Percentiles rank a stretch among this genome's conserved stretches.
phyloP scores from a whole-genome alignment of 139 green algal genomes.

The Chlamydomonas urium region DNA sequence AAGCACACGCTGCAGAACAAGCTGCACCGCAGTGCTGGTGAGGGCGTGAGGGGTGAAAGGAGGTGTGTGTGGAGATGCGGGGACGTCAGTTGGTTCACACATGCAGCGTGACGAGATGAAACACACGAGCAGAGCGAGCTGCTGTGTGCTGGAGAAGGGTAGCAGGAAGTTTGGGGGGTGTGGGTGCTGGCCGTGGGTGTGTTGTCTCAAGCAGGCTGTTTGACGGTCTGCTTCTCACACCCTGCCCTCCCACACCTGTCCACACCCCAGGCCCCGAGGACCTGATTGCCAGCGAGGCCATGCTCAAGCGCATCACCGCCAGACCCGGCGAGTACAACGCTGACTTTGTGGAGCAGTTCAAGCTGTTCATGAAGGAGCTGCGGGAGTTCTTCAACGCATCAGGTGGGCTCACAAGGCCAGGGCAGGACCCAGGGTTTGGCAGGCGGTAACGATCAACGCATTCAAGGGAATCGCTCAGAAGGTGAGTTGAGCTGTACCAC shows the following conservation, averaged over 20 bases:
- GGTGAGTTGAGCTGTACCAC: too few species aligned
- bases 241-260: neutral
- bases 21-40: conserved; percentile 91
- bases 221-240: too few species aligned
- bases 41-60: neutral
- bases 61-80: neutral
- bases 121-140: too few species aligned
- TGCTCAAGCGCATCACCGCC: conserved; percentile 74
- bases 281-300: conserved; percentile 87
- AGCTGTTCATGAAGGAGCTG: conserved; percentile 86
- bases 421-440: too few species aligned
- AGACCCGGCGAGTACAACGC: conserved; percentile 57
- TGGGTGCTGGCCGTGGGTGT: too few species aligned
- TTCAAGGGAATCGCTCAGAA: too few species aligned
- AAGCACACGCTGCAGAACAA: conserved; percentile 99
- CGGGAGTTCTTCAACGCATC: conserved; percentile 95
- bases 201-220: too few species aligned
- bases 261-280: conserved; percentile 76
- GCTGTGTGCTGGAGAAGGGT: too few species aligned
- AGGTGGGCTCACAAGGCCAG: too few species aligned
- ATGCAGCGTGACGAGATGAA: too few species aligned
- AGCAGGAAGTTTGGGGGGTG: too few species aligned
- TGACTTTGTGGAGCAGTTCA: conserved; percentile 87
- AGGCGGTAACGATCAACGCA: too few species aligned
- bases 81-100: neutral